These are phyloP conservation scores for Globisporangium cylindrosporum DNA, from an alignment of 352 stramenopile species.

Conservation along the genomic window DNA sequence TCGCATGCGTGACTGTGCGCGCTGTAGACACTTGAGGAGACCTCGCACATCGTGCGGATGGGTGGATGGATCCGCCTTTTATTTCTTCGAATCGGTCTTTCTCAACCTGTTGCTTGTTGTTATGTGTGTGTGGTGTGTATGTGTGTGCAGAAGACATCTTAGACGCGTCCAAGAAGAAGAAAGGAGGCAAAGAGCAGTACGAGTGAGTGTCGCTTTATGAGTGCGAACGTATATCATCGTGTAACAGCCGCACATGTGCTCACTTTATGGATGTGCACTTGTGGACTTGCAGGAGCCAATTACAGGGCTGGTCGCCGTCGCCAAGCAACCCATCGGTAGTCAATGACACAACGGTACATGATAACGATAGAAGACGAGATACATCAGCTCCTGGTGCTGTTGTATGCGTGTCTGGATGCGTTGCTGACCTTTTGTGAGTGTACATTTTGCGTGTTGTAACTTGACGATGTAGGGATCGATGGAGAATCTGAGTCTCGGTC, in stretches of 20 bases:
- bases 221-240: background rate
- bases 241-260: constrained; percentile 3
- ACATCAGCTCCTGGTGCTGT: background rate
- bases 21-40: background rate
- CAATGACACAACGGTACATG: constrained; percentile 11
- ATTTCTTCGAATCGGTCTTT: background rate
- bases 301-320: constrained; percentile 70
- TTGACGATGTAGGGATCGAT: constrained; percentile 25
- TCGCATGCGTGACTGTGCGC: no score
- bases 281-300: constrained; percentile 32
- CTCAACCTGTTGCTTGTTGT: background rate
- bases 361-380: background rate
- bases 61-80: background rate
- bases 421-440: background rate
- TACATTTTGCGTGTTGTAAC: background rate
- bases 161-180: constrained; percentile 16
- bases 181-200: constrained; percentile 23
- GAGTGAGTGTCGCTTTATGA: constrained; percentile 21
- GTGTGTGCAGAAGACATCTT: constrained; percentile 14
- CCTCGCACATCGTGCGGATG: background rate
- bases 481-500: constrained; percentile 48
- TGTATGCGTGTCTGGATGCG: background rate
- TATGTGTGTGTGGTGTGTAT: background rate
- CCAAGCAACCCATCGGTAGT: constrained; percentile 5
- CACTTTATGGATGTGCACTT: background rate